Base-by-base conservation (phyloP, 345 rosid species). In the Gossypium anomalum region DNA sequence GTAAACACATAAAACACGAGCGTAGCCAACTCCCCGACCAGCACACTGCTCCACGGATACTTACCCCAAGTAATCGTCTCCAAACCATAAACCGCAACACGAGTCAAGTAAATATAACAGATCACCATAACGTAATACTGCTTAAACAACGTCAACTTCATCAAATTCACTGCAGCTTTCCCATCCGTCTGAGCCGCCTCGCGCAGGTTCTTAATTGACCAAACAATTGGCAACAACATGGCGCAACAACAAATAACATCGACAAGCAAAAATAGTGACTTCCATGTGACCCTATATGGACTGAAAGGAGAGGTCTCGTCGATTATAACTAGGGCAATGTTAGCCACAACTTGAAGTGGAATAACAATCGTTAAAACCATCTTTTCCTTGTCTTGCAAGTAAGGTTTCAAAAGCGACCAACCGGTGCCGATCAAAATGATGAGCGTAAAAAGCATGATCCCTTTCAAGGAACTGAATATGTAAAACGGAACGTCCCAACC, bases 371-470 rank as follows among this genome's bases (percentile, higher is more conserved):
- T 94, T 85, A 92, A 72, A 9, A 94, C 98, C 82, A 89, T 94
- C 86, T 94, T 92, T 69, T 94, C 98, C 85, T 94, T 94, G 80
- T 91, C 94, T 88, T 94, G 98, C 83, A 94, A 71, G 79, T 85
- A 94, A 2, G 98, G 98, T 75, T 94, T 94, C 89, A 94, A 80
- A 78, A 94, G 91, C 29, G 98, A 91, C 98, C 98, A 94, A 0
- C 98, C 98, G 0, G 98, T 92, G 0, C 98, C 98, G 27, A 94
- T 94, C 90, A 94, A 79, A 71, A 92, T 98, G 77, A 94, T 94
- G 77, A 94, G 62, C 16, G 97, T 92, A 80, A 94, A 94, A 11
- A 94, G 87, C 38, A 85, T 85, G 80, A 94, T 90, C 12, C 98
- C 98, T 76, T 94, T 94, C 49, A 94, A 79, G 85, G 92, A 94